phyloP scores from a whole-genome alignment of 1,284 basidiomycete species.

The Lentinula novae-zelandiae region DNA sequence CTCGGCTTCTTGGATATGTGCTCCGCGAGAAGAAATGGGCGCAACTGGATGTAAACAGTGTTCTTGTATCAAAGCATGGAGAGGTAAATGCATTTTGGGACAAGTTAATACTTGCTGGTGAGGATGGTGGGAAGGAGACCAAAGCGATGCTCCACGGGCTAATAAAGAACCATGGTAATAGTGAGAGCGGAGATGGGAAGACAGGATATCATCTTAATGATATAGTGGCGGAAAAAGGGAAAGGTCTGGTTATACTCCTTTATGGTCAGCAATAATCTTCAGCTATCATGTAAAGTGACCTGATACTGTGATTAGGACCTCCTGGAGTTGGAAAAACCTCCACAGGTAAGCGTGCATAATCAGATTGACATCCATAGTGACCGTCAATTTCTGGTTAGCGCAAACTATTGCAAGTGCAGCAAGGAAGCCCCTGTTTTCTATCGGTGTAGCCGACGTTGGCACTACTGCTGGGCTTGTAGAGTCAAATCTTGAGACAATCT shows the following conservation, averaged over 20 bases:
- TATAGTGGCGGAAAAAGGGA: conserved; percentile 28
- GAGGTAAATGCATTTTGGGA: background rate
- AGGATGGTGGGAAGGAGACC: background rate
- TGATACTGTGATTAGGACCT: background rate
- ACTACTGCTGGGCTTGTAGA: conserved; percentile 24
- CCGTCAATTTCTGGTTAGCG: background rate
- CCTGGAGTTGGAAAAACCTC: background rate
- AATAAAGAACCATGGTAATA: background rate
- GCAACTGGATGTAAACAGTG: background rate
- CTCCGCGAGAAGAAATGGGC: background rate
- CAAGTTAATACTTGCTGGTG: background rate
- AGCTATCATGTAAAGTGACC: background rate
- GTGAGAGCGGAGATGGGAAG: background rate
- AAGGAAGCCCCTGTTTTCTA: conserved; percentile 28
- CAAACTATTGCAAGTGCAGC: conserved; percentile 30
- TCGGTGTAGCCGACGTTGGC: conserved; percentile 31
- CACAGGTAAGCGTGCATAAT: background rate
- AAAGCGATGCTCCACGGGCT: background rate
- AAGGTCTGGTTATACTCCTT: conserved; percentile 26
- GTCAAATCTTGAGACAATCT: conserved; percentile 19
- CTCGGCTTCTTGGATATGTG: background rate
- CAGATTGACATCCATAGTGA: no score
- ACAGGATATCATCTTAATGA: conserved; percentile 23
- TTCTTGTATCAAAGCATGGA: background rate
- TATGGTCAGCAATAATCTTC: conserved; percentile 18